Evolutionary conservation across 2,329 filamentous ascomycete genomes (phyloP).

Genomic region (Knoxdaviesia capensis): DNA sequence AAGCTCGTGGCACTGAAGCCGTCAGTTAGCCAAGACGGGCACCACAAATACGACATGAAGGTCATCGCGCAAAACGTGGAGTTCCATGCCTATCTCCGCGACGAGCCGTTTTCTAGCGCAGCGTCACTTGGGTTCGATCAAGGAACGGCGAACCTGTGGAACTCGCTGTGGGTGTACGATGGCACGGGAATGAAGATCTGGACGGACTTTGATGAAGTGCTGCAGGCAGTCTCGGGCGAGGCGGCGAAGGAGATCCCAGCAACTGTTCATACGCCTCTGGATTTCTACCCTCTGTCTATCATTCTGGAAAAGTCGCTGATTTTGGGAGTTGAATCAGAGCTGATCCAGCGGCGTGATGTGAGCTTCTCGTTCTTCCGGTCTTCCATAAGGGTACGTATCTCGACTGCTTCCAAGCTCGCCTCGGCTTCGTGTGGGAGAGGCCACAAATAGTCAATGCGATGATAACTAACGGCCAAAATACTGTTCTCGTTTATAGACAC

Average conservation of each 20-base stretch:
- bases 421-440: background rate
- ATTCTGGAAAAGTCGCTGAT: slow-evolving; percentile 79
- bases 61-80: slow-evolving; percentile 92
- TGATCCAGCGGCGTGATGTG: slow-evolving; percentile 82
- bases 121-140: background rate
- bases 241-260: slow-evolving; percentile 48
- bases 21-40: slow-evolving; percentile 59
- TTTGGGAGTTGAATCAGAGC: slow-evolving; percentile 75
- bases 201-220: slow-evolving; percentile 71
- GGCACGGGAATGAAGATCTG: slow-evolving; percentile 71
- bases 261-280: slow-evolving; percentile 61
- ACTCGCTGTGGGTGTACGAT: slow-evolving; percentile 91
- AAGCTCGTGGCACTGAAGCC: slow-evolving; percentile 87
- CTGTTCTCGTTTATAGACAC: slow-evolving; percentile 35
- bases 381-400: slow-evolving; percentile 54
- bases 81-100: slow-evolving; percentile 82
- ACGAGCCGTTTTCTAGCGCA: slow-evolving; percentile 37
- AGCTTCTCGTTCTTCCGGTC: slow-evolving; percentile 82
- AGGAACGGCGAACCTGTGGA: slow-evolving; percentile 29
- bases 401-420: background rate
- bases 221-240: slow-evolving; percentile 49
- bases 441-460: too few relatives aligned
- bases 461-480: background rate
- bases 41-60: slow-evolving; percentile 95
- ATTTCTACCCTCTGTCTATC: slow-evolving; percentile 86